phyloP scores from a whole-genome alignment of 2,329 filamentous ascomycete genomes.

The Aspergillus phoenicis region DNA sequence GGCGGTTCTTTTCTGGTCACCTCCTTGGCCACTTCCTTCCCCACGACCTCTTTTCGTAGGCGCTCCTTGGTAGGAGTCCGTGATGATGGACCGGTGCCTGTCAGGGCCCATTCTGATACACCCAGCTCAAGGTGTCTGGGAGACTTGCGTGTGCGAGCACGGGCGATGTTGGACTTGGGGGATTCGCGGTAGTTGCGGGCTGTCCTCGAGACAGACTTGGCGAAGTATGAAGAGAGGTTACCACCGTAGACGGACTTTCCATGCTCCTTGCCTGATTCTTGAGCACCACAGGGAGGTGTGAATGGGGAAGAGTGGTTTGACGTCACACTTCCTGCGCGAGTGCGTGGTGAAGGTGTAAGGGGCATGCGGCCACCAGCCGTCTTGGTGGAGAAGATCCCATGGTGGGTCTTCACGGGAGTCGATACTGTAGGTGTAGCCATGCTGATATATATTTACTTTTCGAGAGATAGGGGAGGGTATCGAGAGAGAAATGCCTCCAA shows the following conservation, averaged over 20 bases:
- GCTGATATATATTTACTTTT: slow-evolving; percentile 35
- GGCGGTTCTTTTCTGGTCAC: slow-evolving; percentile 25
- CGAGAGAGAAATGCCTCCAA: slow-evolving; percentile 28
- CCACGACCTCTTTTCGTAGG: slow-evolving; percentile 44
- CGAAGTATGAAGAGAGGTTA: slow-evolving; percentile 77
- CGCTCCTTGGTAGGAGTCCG: slow-evolving; percentile 65
- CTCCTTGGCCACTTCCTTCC: slow-evolving; percentile 1
- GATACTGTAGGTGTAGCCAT: slow-evolving; percentile 86
- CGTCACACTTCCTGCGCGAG: slow-evolving; percentile 54
- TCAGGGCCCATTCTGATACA: slow-evolving; percentile 88
- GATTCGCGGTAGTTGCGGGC: slow-evolving; percentile 71
- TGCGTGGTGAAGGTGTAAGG: slow-evolving; percentile 84
- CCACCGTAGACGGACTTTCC: slow-evolving; percentile 75
- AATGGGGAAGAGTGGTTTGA: slow-evolving; percentile 71
- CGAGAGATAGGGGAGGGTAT: slow-evolving; percentile 1
- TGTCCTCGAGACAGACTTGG: slow-evolving; percentile 59
- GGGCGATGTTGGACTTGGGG: slow-evolving; percentile 48
- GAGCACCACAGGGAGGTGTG: slow-evolving; percentile 67
- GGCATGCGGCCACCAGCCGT: slow-evolving; percentile 94
- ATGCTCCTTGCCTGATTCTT: slow-evolving; percentile 57
- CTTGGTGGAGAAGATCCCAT: slow-evolving; percentile 86
- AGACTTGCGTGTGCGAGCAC: slow-evolving; percentile 51
- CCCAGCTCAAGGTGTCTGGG: slow-evolving; percentile 88
- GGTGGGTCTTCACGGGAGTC: slow-evolving; percentile 93
- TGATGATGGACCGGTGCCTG: slow-evolving; percentile 69